Evolutionary conservation across 108 stramenopile species (phyloP).

Genomic region (Halocafeteria seosinensis): DNA sequence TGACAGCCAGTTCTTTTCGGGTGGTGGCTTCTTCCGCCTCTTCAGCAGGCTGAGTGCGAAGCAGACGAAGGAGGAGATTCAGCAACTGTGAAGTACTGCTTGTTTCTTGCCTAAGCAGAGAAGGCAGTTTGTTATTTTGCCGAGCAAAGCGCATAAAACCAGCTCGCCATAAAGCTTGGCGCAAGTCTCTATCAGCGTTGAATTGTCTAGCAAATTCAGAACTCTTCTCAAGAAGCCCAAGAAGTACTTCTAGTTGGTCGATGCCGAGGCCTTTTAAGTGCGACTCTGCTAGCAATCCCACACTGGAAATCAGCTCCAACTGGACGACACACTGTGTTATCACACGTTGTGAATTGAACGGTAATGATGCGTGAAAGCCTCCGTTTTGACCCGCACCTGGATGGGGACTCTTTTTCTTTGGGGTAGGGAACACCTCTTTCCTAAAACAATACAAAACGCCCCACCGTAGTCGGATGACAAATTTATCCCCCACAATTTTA

Average conservation of each 20-base stretch:
- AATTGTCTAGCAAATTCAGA: conserved; percentile 3
- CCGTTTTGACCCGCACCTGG: neutral
- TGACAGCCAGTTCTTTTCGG: too few species aligned
- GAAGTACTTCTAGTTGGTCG: neutral
- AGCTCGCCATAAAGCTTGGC: neutral
- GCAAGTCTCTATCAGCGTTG: conserved; percentile 10
- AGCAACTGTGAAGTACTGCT: neutral
- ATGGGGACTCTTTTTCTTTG: neutral
- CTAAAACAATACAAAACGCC: neutral
- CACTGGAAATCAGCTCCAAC: neutral
- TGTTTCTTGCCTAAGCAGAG: conserved; percentile 11
- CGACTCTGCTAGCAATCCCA: neutral
- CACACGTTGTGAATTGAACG: neutral
- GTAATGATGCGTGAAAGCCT: neutral
- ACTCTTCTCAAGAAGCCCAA: neutral
- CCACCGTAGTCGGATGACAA: neutral
- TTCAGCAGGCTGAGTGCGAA: neutral
- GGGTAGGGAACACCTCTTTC: neutral
- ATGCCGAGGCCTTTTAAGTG: neutral
- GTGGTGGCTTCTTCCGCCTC: too few species aligned
- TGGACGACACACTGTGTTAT: conserved; percentile 8
- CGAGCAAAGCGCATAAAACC: conserved; percentile 8
- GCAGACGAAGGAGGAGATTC: neutral
- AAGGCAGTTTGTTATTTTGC: neutral
- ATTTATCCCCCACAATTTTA: neutral